Evolutionary conservation across 2,329 filamentous ascomycete genomes (phyloP).

Genomic region (Stenocarpella maydis): DNA sequence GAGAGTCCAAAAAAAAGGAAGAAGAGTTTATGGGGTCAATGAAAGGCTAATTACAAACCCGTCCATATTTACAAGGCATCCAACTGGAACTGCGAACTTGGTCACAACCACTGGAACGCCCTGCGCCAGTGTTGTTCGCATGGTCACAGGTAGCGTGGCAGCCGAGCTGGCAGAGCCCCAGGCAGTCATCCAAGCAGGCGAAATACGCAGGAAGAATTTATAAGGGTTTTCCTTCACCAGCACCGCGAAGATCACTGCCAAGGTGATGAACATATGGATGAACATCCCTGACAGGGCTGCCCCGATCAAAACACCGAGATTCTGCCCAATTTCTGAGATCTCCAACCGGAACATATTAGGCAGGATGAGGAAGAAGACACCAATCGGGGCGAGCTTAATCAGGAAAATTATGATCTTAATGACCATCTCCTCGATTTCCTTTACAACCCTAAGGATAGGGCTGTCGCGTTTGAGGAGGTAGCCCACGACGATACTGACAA

Average conservation of each 20-base stretch:
- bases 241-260: slow-evolving; percentile 52
- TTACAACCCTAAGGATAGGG: slow-evolving; percentile 51
- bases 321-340: slow-evolving; percentile 55
- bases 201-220: slow-evolving; percentile 55
- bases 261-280: slow-evolving; percentile 55
- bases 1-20: too few relatives aligned
- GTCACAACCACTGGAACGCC: slow-evolving; percentile 53
- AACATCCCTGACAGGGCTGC: slow-evolving; percentile 55
- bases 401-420: slow-evolving; percentile 55
- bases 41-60: slow-evolving; percentile 43
- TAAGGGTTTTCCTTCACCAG: slow-evolving; percentile 57
- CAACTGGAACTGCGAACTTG: slow-evolving; percentile 57
- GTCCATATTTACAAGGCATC: slow-evolving; percentile 61
- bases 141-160: slow-evolving; percentile 59
- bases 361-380: slow-evolving; percentile 63
- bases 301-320: slow-evolving; percentile 59
- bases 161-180: slow-evolving; percentile 63
- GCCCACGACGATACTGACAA: slow-evolving; percentile 55
- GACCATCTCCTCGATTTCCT: slow-evolving; percentile 58
- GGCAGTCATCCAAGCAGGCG: slow-evolving; percentile 61
- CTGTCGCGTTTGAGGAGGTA: slow-evolving; percentile 53
- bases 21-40: too few relatives aligned
- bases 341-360: slow-evolving; percentile 59
- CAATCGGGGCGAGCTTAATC: slow-evolving; percentile 58
- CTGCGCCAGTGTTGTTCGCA: slow-evolving; percentile 50